Evolutionary conservation across 352 stramenopile species (phyloP).

Genomic region (Halophytophthora batemanensis): DNA sequence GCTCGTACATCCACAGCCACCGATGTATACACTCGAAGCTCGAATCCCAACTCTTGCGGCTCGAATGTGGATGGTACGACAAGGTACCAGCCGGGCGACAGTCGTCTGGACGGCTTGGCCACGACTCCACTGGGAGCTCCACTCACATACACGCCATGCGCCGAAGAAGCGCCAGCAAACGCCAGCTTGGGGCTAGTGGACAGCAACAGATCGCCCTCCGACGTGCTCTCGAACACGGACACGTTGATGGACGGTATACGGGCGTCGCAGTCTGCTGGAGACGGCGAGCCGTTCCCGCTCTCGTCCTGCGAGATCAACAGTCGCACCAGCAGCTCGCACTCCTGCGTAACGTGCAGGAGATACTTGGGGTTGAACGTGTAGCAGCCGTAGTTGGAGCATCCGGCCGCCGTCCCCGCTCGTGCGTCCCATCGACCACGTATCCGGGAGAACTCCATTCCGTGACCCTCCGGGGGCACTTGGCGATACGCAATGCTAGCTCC

Average conservation of each 20-base stretch:
- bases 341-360: constrained; percentile 50
- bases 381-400: constrained; percentile 76
- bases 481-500: constrained; percentile 23
- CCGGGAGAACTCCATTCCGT: constrained; percentile 42
- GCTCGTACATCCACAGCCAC: constrained; percentile 31
- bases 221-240: constrained; percentile 63
- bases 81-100: constrained; percentile 62
- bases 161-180: constrained; percentile 51
- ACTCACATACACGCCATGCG: constrained; percentile 49
- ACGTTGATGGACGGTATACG: constrained; percentile 60
- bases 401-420: constrained; percentile 51
- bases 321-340: constrained; percentile 55
- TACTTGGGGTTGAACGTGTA: constrained; percentile 85
- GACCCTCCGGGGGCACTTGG: constrained; percentile 49
- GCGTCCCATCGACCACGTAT: constrained; percentile 51
- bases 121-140: constrained; percentile 53
- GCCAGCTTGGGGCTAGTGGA: constrained; percentile 59
- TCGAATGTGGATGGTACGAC: constrained; percentile 78
- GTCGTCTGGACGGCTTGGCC: constrained; percentile 29
- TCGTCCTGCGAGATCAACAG: constrained; percentile 32
- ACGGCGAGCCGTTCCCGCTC: constrained; percentile 5
- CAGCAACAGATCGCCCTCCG: constrained; percentile 50
- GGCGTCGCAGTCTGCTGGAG: constrained; percentile 7
- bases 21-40: constrained; percentile 58
- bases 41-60: constrained; percentile 48